A percentile compares a stretch with the other conserved stretches of the same genome.
phyloP scores from a whole-genome alignment of 148 eudicot species.

The Dysphania ambrosioides region DNA sequence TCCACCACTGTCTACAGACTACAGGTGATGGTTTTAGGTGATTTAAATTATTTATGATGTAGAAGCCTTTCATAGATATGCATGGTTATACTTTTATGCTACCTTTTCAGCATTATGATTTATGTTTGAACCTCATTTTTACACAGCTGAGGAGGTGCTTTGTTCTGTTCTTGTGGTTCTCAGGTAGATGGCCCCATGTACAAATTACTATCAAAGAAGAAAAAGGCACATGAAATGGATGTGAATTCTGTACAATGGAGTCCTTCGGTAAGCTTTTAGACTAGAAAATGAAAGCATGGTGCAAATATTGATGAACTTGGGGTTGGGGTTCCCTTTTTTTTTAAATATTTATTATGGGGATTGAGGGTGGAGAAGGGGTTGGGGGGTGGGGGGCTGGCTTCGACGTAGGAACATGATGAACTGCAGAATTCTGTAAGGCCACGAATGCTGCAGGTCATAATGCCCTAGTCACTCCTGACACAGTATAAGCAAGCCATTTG shows the following conservation, averaged over 20 bases:
- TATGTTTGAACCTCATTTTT: neutral
- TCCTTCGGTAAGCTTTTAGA: slow-evolving; percentile 37
- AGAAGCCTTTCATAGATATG: neutral
- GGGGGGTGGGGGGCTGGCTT: neutral
- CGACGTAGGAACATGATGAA: neutral
- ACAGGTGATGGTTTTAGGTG: neutral
- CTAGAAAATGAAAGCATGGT: neutral
- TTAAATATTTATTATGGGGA: too few relatives aligned
- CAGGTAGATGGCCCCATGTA: slow-evolving; percentile 54
- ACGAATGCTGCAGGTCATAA: neutral
- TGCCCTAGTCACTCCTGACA: too few relatives aligned
- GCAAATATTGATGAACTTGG: neutral
- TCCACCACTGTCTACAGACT: too few relatives aligned
- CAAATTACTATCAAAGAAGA: slow-evolving; percentile 47
- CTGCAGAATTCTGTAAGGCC: neutral
- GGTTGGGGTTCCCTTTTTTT: neutral
- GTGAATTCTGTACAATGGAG: slow-evolving; percentile 66
- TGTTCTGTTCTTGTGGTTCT: slow-evolving; percentile 1
- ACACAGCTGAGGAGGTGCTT: neutral
- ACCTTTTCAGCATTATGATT: neutral
- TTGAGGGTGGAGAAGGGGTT: too few relatives aligned
- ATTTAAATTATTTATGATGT: neutral
- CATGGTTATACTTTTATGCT: neutral
- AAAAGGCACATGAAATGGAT: slow-evolving; percentile 69
- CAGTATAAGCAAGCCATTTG: too few relatives aligned